Conservation (phyloP, 1,284 basidiomycete genomes). For the Hemileia vastatrix region DNA sequence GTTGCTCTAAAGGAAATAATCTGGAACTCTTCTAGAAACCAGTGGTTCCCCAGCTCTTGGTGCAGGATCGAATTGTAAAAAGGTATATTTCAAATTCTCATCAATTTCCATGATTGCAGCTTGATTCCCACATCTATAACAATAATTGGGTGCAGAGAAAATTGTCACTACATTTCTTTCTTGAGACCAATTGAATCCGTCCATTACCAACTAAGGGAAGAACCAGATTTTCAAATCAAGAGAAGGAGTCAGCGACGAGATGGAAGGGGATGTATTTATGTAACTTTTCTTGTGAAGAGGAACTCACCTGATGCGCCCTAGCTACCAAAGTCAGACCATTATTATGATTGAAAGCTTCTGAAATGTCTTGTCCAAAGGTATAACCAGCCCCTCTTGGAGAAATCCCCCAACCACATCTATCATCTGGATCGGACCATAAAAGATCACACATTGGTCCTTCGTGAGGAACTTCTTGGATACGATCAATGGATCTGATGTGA, state of each 20-base stretch:
- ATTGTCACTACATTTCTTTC: conserved; percentile 98
- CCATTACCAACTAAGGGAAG: too few relatives aligned
- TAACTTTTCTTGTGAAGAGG: too few relatives aligned
- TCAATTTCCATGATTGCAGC: conserved; percentile 99
- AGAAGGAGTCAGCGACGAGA: too few relatives aligned
- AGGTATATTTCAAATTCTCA: too few relatives aligned
- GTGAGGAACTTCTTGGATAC: conserved; percentile 96
- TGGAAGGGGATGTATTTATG: too few relatives aligned
- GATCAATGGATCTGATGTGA: conserved; percentile 56
- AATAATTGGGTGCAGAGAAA: conserved; percentile 98
- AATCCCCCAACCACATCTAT: conserved; percentile 98
- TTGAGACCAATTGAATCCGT: conserved; percentile 97
- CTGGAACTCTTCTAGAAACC: conserved; percentile 93
- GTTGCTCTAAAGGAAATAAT: conserved; percentile 46
- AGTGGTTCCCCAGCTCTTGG: conserved; percentile 95
- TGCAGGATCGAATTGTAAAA: conserved; percentile 95
- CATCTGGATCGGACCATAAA: conserved; percentile 97
- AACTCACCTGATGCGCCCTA: too few relatives aligned
- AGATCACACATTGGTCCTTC: conserved; percentile 99
- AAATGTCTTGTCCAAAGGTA: conserved; percentile 97
- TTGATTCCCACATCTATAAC: conserved; percentile 98
- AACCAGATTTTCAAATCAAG: too few relatives aligned
- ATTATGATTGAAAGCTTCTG: conserved; percentile 96
- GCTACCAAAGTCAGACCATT: conserved; percentile 88
- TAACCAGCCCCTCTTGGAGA: conserved; percentile 96